phyloP scores from a whole-genome alignment of 352 stramenopile species.

The Phytophthora syringae region DNA sequence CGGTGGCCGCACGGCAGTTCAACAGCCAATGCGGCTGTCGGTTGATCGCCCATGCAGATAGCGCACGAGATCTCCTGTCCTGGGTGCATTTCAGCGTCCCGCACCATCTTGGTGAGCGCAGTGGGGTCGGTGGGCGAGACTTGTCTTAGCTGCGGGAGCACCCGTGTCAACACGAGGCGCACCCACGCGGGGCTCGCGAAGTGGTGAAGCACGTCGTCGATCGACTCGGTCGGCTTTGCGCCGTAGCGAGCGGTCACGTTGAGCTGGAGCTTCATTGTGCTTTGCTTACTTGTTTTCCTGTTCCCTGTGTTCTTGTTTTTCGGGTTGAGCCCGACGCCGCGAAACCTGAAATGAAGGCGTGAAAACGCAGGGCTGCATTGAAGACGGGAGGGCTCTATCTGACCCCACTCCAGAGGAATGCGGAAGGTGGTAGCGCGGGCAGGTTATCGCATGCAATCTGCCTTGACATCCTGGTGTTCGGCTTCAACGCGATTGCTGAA shows the following conservation, averaged over 20 bases:
- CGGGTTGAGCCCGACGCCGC: not conserved
- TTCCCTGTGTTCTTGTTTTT: not conserved
- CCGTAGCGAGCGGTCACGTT: constrained; percentile 20
- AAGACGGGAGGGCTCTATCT: constrained; percentile 17
- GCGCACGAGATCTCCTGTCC: constrained; percentile 57
- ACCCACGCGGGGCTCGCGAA: constrained; percentile 28
- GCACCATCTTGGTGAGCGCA: constrained; percentile 35
- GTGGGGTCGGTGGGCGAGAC: constrained; percentile 22
- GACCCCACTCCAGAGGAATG: constrained; percentile 15
- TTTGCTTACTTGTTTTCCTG: constrained; percentile 7
- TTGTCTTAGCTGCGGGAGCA: constrained; percentile 28
- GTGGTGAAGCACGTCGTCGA: constrained; percentile 24
- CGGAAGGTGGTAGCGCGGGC: constrained; percentile 27
- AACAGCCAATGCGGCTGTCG: constrained; percentile 47
- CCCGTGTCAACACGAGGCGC: constrained; percentile 20
- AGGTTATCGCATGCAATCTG: constrained; percentile 33
- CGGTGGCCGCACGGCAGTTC: constrained; percentile 90
- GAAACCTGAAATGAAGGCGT: constrained; percentile 22
- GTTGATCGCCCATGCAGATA: constrained; percentile 81
- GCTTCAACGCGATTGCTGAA: constrained; percentile 27
- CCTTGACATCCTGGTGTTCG: constrained; percentile 35
- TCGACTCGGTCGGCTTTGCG: not conserved
- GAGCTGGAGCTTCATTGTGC: constrained; percentile 25
- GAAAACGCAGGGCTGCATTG: constrained; percentile 9
- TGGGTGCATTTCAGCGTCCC: constrained; percentile 18